phyloP scores from a whole-genome alignment of 208 protist genomes.

The Trypanosoma scelopori region DNA sequence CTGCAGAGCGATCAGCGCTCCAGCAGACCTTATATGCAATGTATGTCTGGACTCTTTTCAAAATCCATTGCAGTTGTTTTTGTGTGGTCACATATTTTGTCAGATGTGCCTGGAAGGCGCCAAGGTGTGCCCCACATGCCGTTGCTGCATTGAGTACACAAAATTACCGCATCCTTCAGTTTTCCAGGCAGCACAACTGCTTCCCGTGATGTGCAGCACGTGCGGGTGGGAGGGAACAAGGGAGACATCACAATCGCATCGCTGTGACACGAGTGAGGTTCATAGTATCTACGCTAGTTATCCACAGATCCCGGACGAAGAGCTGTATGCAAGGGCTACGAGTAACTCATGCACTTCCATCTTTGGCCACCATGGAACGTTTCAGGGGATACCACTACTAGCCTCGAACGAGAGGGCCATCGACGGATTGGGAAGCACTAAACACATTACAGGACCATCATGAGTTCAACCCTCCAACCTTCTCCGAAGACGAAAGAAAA shows the following conservation, averaged over 20 bases:
- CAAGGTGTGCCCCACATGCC: constrained; percentile 48
- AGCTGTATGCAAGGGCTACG: constrained; percentile 30
- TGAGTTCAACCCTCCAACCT: too few species aligned
- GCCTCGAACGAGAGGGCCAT: neutral
- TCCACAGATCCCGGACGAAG: constrained; percentile 43
- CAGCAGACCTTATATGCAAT: constrained; percentile 52
- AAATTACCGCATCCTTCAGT: constrained; percentile 34
- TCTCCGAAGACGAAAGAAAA: too few species aligned
- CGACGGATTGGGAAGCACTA: neutral
- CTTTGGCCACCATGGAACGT: constrained; percentile 14
- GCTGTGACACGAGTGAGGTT: constrained; percentile 46
- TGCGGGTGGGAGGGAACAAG: constrained; percentile 75
- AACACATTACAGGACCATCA: neutral
- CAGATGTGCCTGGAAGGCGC: constrained; percentile 39
- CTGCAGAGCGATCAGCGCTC: constrained; percentile 52
- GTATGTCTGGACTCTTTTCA: constrained; percentile 75
- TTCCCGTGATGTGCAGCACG: constrained; percentile 68
- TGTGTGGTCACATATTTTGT: constrained; percentile 81
- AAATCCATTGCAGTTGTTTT: constrained; percentile 58
- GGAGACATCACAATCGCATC: constrained; percentile 43
- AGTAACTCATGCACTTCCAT: constrained; percentile 11
- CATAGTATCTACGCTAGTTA: constrained; percentile 52
- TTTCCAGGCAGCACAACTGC: constrained; percentile 29
- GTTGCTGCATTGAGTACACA: constrained; percentile 31
- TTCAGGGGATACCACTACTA: constrained; percentile 23